Evolutionary conservation across 352 stramenopile genomes (phyloP).

Genomic region (Elongisporangium undulatum): DNA sequence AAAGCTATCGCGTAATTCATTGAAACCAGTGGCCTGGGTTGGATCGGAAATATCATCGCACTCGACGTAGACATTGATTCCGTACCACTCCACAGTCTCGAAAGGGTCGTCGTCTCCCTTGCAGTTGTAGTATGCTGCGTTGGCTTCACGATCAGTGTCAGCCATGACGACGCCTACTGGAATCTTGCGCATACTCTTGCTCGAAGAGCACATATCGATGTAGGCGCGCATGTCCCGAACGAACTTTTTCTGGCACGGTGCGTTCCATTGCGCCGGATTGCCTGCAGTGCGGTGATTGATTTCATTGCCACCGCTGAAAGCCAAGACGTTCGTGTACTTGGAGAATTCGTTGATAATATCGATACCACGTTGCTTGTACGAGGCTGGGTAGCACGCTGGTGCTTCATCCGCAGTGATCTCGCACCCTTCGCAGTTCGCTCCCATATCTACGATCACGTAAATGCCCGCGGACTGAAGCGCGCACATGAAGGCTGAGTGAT

Average conservation of each 20-base stretch:
- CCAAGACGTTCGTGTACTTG: constrained; percentile 81
- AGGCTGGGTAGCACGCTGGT: constrained; percentile 54
- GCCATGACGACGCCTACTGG: constrained; percentile 77
- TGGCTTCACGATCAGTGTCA: constrained; percentile 53
- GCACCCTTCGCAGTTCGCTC: constrained; percentile 52
- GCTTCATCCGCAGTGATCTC: constrained; percentile 53
- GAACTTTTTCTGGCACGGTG: constrained; percentile 88
- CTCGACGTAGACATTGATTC: constrained; percentile 80
- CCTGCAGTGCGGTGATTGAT: constrained; percentile 63
- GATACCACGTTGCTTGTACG: constrained; percentile 70
- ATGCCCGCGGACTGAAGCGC: constrained; percentile 68
- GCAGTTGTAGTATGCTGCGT: constrained; percentile 84
- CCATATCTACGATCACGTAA: constrained; percentile 69
- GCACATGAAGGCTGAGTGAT: constrained; percentile 87
- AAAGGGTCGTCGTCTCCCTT: constrained; percentile 53
- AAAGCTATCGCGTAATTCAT: constrained; percentile 56
- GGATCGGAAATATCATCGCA: constrained; percentile 53
- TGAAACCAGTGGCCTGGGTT: constrained; percentile 45
- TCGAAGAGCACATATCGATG: constrained; percentile 36
- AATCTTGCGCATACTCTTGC: constrained; percentile 43
- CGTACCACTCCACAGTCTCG: constrained; percentile 83
- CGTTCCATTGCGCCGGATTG: constrained; percentile 47
- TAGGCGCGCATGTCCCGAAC: constrained; percentile 82
- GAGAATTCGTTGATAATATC: constrained; percentile 79
- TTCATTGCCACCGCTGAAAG: constrained; percentile 76